These are phyloP conservation scores for Psilocybe cyanescens DNA, from an alignment of 768 basidiomycete species.

Conservation along the genomic window DNA sequence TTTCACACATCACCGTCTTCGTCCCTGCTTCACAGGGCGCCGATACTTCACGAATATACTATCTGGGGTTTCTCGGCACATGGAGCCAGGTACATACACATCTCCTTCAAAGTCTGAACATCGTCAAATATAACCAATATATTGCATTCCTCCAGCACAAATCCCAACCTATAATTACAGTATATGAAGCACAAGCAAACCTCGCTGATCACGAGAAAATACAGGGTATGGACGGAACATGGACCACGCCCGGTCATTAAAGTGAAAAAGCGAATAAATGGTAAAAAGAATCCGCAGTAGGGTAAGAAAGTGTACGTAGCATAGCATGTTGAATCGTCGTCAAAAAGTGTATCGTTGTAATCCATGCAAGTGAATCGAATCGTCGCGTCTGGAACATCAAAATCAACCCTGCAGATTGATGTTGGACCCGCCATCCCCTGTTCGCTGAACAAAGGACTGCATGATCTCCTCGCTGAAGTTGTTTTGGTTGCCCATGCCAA, in stretches of 20 bases:
- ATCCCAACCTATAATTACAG: conserved; percentile 75
- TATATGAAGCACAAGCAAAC: conserved; percentile 89
- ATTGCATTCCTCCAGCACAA: conserved; percentile 56
- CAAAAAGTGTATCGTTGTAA: not conserved
- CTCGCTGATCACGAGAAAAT: conserved; percentile 88
- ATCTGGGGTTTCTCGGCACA: conserved; percentile 82
- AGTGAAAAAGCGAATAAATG: not conserved
- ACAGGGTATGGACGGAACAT: conserved; percentile 70
- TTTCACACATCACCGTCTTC: conserved; percentile 82
- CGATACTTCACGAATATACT: conserved; percentile 77
- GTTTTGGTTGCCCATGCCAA: conserved; percentile 7
- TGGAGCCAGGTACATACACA: conserved; percentile 68
- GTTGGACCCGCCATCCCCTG: conserved; percentile 23
- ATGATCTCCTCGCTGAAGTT: conserved; percentile 44
- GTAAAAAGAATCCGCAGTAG: not conserved
- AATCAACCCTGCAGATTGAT: conserved; percentile 10
- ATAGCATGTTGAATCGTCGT: not conserved
- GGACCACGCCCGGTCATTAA: conserved; percentile 47
- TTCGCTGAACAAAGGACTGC: conserved; percentile 47
- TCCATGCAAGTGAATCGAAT: not conserved
- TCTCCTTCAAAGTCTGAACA: not conserved
- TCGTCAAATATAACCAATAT: conserved; percentile 1
- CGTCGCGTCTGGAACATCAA: not conserved
- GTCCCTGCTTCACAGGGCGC: conserved; percentile 83
- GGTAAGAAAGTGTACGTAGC: not conserved